Evolutionary conservation across 768 basidiomycete species (phyloP).

Genomic region (Basidioascus undulatus): DNA sequence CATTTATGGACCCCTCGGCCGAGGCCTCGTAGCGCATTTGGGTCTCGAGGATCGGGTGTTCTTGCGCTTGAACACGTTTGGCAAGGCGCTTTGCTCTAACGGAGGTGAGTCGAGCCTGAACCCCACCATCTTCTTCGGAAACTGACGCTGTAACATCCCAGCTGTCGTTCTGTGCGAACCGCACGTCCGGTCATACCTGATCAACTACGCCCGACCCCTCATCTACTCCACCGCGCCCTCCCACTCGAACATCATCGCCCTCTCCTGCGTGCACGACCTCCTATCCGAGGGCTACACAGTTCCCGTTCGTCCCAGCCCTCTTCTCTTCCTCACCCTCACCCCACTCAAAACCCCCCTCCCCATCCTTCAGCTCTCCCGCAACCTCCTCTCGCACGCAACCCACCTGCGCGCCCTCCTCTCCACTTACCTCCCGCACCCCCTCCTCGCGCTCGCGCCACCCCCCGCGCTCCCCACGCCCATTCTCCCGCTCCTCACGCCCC

Average conservation of each 20-base stretch:
- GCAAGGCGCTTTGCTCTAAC: conserved; percentile 62
- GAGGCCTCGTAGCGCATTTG: conserved; percentile 44
- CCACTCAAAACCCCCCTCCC: background rate
- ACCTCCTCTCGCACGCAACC: conserved; percentile 23
- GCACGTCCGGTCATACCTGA: conserved; percentile 52
- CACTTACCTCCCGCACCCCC: background rate
- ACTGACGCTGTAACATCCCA: conserved; percentile 10
- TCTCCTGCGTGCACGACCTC: conserved; percentile 55
- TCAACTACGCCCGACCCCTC: conserved; percentile 76
- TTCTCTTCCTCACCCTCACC: conserved; percentile 12
- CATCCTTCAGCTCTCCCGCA: too few relatives aligned
- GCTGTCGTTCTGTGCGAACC: conserved; percentile 54
- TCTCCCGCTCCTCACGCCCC: conserved; percentile 53
- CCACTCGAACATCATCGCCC: conserved; percentile 47
- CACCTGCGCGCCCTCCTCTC: conserved; percentile 20
- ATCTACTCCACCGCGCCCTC: conserved; percentile 78
- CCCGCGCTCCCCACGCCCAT: conserved; percentile 31
- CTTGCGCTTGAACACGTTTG: conserved; percentile 70
- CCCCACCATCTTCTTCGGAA: background rate
- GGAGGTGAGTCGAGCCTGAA: conserved; percentile 35
- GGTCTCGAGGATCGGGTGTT: conserved; percentile 48
- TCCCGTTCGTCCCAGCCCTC: conserved; percentile 8
- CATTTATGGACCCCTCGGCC: conserved; percentile 53
- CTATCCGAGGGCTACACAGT: conserved; percentile 29
- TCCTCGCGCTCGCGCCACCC: background rate